Evolutionary conservation across 441 rosid genomes (phyloP).

Genomic region (Biscutella laevigata): DNA sequence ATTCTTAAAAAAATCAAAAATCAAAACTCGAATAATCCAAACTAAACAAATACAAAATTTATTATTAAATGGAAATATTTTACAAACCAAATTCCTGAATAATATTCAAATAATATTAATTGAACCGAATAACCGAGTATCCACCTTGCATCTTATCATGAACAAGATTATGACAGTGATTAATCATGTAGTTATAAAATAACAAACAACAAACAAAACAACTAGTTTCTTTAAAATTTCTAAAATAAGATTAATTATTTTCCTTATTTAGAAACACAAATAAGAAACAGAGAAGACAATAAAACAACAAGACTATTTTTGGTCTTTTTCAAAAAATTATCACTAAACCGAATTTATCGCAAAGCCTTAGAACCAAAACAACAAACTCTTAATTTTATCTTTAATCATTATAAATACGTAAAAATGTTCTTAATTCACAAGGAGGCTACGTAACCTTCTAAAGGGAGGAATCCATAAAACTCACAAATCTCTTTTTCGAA

Average conservation of each 20-base stretch:
- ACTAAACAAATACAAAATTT: no score
- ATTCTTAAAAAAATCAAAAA: no score
- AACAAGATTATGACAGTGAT: slow-evolving; percentile 16
- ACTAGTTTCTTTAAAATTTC: background rate
- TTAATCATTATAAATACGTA: slow-evolving; percentile 22
- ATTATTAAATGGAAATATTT: no score
- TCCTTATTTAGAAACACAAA: slow-evolving; percentile 17
- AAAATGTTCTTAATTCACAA: slow-evolving; percentile 9
- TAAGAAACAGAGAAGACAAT: slow-evolving; percentile 15
- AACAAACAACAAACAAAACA: slow-evolving; percentile 6
- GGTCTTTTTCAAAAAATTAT: slow-evolving; percentile 7
- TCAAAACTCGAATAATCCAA: no score
- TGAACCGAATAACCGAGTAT: no score
- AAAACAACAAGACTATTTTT: slow-evolving; percentile 24
- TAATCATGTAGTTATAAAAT: background rate
- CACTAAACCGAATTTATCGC: slow-evolving; percentile 21
- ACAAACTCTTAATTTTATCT: slow-evolving; percentile 20
- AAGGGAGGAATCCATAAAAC: slow-evolving; percentile 26
- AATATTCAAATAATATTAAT: no score
- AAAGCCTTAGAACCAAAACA: slow-evolving; percentile 24
- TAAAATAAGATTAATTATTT: slow-evolving; percentile 14
- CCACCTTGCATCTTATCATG: no score
- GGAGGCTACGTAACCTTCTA: slow-evolving; percentile 31
- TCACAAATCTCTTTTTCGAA: background rate
- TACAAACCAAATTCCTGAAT: no score